Base-by-base conservation (phyloP, 1,284 basidiomycete species). In the Inonotus hispidus region DNA sequence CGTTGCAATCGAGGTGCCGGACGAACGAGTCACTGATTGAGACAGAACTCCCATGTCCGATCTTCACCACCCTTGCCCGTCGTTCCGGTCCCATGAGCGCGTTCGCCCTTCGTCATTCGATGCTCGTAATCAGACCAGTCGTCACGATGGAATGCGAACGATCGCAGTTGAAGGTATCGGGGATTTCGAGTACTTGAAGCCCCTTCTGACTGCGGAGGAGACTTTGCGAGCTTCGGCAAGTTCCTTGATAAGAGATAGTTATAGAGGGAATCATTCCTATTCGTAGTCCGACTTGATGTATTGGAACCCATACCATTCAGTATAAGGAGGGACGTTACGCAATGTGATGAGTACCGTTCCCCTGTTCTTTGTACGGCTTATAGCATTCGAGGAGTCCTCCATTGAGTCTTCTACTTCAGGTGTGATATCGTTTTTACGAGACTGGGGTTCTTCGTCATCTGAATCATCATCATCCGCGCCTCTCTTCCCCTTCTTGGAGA, bases 51-150 rank as follows among this genome's bases (percentile, higher is more conserved):
- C 89, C 89, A 91, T 63, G 85, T 89, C 50, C 89, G 74, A 68
- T 91, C 88, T 67, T 90, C 87, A 29, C 88, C 89, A 11, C 86
- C 85, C 67, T 83, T 77, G 0, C 88, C 87, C 0, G 85, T 85
- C 65, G 73, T 88, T 5, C 84, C 86, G 19, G 76, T 76, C 1
- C 87, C 87, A 64, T 83, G 78, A 0, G 75, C 85, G 63, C 87
- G 75, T 68, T 84, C 86, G 13, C 95, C 95, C 66, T 95, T 90
- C 1, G 95, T 98, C 81, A 96, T 89, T 11, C 92, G 78, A 74
- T 98, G 95, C 66, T 88, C 87, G 68, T 98, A 98, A 0, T 92
- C 93, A 53, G 82, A 81, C 85, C 93, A 98, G 0, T 77, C 69
- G 13, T 72, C 72, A 27, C 92, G 80, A 50, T 85, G 77, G 68